Base-by-base conservation (phyloP, 1,284 basidiomycete genomes). In the Rhodotorula glutinis region DNA sequence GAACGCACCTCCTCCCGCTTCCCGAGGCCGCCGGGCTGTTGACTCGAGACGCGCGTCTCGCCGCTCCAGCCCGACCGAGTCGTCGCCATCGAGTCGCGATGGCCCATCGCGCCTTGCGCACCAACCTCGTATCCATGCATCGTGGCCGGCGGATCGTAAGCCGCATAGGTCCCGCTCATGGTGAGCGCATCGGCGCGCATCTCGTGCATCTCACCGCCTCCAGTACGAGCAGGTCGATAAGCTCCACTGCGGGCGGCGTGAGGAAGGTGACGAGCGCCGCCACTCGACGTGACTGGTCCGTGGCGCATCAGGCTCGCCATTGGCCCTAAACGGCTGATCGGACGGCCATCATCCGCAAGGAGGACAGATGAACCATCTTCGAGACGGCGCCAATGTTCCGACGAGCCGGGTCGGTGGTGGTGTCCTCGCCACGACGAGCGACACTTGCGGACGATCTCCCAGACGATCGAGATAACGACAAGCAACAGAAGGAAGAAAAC, bases 141-240 rank as follows among this genome's bases (percentile, higher is more conserved):
- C 29, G 52, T 7, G 25, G 54, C 14, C 13, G 57, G 57, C 13
- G 57, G 57, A 47, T 59, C 57, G 19, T 59, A 59, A 7, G 57
- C 23, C 9, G 33, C 49, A 25, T 29, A 57, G 13, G 23, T 10
- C 17, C 49, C 49, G 38, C 49, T 59, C 47, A 59, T 51, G 1
- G 38, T 27, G 10, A 41, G 38, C 17, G 57, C 49, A 11, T 59
- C 40, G n/a, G 33, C 23, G 8, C 49, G 38, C 58, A 43, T 52
- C 38, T 52, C 49, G 16, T 9, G 2, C 19, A 25, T 23, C 9
- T 8, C 49, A 4, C 58, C 43, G 43, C 17, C 43, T 9, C 43
- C 49, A 11, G n/a, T 25, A 8, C 30, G 33, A 33, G 58, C 23
- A 5, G 49, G 49, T 2, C 14, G 38, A 40, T 59, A 52, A 17